These are phyloP conservation scores for Monilinia aucupariae DNA, from an alignment of 2,329 filamentous ascomycete genomes.

Conservation along the genomic window DNA sequence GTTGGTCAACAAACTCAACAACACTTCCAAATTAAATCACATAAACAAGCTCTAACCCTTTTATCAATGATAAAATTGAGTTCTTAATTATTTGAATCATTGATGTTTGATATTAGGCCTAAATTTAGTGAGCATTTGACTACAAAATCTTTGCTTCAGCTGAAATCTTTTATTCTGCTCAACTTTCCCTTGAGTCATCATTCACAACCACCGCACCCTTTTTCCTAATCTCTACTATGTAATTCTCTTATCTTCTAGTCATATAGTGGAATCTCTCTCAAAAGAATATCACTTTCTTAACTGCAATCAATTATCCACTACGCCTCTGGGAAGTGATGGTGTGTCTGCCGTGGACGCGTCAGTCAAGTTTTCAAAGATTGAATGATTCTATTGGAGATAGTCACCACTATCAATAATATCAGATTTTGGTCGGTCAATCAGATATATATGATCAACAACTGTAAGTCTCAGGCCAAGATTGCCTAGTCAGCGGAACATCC, in stretches of 20 bases:
- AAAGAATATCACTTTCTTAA: background rate
- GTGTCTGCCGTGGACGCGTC: background rate
- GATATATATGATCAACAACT: background rate
- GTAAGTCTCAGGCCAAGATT: background rate
- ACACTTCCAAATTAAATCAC: background rate
- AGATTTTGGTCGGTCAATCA: background rate
- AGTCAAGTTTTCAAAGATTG: background rate
- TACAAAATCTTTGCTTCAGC: background rate
- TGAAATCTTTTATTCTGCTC: background rate
- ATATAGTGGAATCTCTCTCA: background rate
- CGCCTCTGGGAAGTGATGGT: background rate
- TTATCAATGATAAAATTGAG: background rate
- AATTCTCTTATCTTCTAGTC: background rate
- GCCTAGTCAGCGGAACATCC: background rate
- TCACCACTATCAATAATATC: background rate
- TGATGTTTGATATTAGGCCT: too few species aligned
- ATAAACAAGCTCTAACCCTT: background rate
- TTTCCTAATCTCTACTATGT: background rate
- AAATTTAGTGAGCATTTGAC: background rate
- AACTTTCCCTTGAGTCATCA: background rate
- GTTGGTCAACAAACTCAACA: background rate
- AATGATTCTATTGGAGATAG: background rate
- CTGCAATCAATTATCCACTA: background rate
- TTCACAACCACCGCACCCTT: background rate
- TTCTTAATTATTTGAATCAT: background rate